A percentile compares a stretch with the other conserved stretches of the same genome.
phyloP scores from a whole-genome alignment of 2,329 filamentous ascomycete species.

The Geosmithia flava region DNA sequence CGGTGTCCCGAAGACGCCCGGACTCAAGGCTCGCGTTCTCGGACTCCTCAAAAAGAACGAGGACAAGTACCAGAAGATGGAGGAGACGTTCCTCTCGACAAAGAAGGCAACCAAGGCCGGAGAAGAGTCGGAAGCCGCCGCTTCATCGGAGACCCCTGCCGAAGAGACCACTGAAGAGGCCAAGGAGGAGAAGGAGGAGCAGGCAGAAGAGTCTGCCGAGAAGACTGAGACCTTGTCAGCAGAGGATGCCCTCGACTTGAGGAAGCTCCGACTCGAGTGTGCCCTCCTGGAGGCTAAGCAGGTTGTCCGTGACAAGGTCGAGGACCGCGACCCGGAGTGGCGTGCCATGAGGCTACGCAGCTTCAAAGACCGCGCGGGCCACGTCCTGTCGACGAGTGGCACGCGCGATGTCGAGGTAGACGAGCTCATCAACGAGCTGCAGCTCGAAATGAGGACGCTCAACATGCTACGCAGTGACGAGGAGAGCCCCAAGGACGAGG shows the following conservation, averaged over 20 bases:
- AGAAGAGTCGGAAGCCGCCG: neutral
- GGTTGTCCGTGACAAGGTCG: slow-evolving; percentile 3
- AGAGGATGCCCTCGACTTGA: neutral
- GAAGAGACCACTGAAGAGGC: slow-evolving; percentile 12
- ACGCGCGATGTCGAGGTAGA: slow-evolving; percentile 10
- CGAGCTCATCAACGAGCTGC: slow-evolving; percentile 18
- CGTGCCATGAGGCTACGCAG: neutral
- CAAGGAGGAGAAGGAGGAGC: slow-evolving; percentile 5
- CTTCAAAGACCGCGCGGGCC: neutral
- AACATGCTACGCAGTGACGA: slow-evolving; percentile 16
- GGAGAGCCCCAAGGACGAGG: slow-evolving; percentile 9
- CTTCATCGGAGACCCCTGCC: neutral
- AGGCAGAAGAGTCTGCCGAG: slow-evolving; percentile 6
- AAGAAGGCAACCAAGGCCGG: neutral
- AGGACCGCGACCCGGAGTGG: neutral
- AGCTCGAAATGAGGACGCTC: slow-evolving; percentile 19
- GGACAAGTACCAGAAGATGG: slow-evolving; percentile 5
- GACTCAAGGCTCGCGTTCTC: slow-evolving; percentile 9
- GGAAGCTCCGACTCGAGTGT: neutral
- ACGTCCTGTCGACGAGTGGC: neutral
- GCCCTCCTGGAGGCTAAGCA: slow-evolving; percentile 2
- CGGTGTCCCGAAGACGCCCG: slow-evolving; percentile 50
- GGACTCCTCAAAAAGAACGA: slow-evolving; percentile 28
- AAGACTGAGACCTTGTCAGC: neutral
- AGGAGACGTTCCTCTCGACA: neutral